Base-by-base conservation (phyloP, 179 eudicot genomes). In the Silene noctiflora region DNA sequence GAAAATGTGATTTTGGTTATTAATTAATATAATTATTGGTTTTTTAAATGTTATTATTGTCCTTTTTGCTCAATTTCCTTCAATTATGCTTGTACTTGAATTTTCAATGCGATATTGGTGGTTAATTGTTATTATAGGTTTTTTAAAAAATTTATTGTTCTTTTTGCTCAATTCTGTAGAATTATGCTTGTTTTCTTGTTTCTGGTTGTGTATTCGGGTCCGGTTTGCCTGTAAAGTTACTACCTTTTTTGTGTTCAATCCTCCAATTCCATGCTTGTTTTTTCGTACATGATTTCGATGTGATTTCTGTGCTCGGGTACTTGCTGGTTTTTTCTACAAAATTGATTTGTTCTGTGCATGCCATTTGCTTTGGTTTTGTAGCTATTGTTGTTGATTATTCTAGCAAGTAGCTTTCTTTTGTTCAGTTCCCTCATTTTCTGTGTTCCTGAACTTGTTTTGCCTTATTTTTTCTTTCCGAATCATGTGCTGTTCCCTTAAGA, bases 281-380 rank as follows among this genome's bases (percentile, higher is more conserved):
- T 39, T 9, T 39, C 1, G 46, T 39, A 39, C 46, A 39, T 8
- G 46, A 39, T 7, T 39, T 39, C 46, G 46, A 39, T 39, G 46
- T 39, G 46, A 39, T 39, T 39, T 39, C 46, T 39, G 46, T 27
- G 78, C 13, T 44, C 44, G 77, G 25, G 73, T 58, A 29, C 11
- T 66, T 29, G 3, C 46, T 31, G 69, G 33, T 33, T 7, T 29
- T 65, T 27, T 29, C 69, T 29, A 16, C 42, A 35, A 31, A 65
- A 16, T 31, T 29, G 46, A 17, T 19, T 64, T 64, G 35, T 25
- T 39, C 11, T 39, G 46, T 39, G 31, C 24, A 17, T 62, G 16
- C 33, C 12, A 29, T 62, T 22, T 62, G 29, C 5, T 61, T 61
- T 61, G 13, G 31, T 64, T 27, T 64, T 64, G 39, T 25, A 10